These are phyloP conservation scores for Suillus decipiens DNA, from an alignment of 768 basidiomycete species.

Conservation along the genomic window DNA sequence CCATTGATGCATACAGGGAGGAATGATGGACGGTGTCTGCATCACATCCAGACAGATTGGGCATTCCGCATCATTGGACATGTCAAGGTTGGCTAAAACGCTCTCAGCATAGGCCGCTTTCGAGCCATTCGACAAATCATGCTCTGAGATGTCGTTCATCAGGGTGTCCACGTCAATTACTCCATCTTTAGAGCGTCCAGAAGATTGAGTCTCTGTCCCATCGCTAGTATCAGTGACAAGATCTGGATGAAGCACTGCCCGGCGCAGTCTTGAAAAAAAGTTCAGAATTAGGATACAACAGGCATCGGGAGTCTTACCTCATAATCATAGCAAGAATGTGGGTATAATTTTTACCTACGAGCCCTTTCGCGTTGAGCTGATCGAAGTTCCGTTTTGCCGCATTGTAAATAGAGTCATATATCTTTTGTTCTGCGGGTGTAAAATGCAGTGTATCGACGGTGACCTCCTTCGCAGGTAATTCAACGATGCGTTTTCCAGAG, in stretches of 20 bases:
- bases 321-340: slow-evolving; percentile 94
- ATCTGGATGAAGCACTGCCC: slow-evolving; percentile 89
- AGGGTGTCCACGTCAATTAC: slow-evolving; percentile 58
- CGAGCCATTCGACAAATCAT: slow-evolving; percentile 26
- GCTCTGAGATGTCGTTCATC: slow-evolving; percentile 52
- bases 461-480: slow-evolving; percentile 85
- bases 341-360: slow-evolving; percentile 78
- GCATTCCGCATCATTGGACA: slow-evolving; percentile 65
- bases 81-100: slow-evolving; percentile 59
- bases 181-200: slow-evolving; percentile 37
- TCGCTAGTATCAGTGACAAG: slow-evolving; percentile 67
- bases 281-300: slow-evolving; percentile 10
- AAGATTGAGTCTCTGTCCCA: slow-evolving; percentile 37
- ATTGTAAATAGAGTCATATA: slow-evolving; percentile 86
- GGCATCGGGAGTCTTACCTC: slow-evolving; percentile 53
- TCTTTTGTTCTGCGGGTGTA: slow-evolving; percentile 74
- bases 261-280: slow-evolving; percentile 61
- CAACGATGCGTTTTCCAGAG: slow-evolving; percentile 85
- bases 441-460: slow-evolving; percentile 77
- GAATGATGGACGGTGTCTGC: slow-evolving; percentile 69
- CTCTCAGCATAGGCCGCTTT: slow-evolving; percentile 58
- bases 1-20: slow-evolving; percentile 79
- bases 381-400: slow-evolving; percentile 83
- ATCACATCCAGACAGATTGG: slow-evolving; percentile 81
- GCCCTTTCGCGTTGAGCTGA: slow-evolving; percentile 74